Percentiles rank a stretch among this genome's conserved stretches.
These are phyloP conservation scores for Saturnispora besseyi DNA, from an alignment of 805 yeast genomes.

Conservation along the genomic window DNA sequence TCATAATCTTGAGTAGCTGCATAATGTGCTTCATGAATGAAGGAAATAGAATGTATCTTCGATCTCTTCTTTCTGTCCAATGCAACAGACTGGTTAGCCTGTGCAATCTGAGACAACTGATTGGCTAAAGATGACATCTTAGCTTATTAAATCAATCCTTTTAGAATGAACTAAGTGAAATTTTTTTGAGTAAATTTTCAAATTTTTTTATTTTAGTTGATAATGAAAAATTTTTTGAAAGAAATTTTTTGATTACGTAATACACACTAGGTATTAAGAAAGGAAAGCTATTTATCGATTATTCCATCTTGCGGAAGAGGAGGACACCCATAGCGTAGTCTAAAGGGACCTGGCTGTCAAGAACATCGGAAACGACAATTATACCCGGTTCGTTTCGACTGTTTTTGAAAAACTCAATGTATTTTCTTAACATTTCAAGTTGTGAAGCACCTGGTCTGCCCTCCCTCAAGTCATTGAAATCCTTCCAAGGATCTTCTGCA, in stretches of 20 bases:
- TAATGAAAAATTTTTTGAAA: background rate
- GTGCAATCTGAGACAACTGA: conserved; percentile 67
- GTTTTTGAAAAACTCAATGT: conserved; percentile 10
- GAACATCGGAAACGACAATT: conserved; percentile 14
- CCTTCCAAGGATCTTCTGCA: conserved; percentile 18
- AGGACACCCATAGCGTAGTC: conserved; percentile 18
- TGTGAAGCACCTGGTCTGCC: conserved; percentile 10
- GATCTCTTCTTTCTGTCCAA: conserved; percentile 81
- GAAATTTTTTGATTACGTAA: background rate
- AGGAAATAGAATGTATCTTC: conserved; percentile 79
- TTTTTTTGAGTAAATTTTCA: background rate
- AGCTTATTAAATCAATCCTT: background rate
- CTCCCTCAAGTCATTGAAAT: conserved; percentile 10
- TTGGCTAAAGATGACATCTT: conserved; percentile 52
- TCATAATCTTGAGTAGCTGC: conserved; percentile 96
- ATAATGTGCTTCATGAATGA: conserved; percentile 72
- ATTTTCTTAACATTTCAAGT: conserved; percentile 12
- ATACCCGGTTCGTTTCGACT: conserved; percentile 23
- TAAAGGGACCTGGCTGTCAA: conserved; percentile 11
- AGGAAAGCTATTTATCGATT: background rate
- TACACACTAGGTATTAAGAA: background rate
- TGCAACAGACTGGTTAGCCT: conserved; percentile 59
- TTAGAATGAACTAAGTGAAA: background rate
- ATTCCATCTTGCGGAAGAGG: conserved; percentile 11
- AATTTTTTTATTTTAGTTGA: background rate